These are phyloP conservation scores for Avicennia marina DNA, from an alignment of 257 asterid species.

Conservation along the genomic window DNA sequence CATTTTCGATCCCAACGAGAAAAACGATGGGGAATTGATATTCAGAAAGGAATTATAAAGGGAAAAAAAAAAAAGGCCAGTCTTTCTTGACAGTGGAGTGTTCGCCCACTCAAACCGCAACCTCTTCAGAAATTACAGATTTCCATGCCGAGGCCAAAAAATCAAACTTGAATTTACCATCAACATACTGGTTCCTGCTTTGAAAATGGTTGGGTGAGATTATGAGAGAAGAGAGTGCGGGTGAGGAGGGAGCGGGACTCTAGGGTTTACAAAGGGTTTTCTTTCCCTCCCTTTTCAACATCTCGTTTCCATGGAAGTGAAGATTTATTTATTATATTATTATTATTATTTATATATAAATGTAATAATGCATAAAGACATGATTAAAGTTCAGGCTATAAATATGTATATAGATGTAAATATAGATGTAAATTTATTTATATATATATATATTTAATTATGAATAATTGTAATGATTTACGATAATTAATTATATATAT, in stretches of 20 bases:
- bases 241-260: neutral
- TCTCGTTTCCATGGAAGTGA: conserved; percentile 9
- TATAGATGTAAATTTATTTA: no score
- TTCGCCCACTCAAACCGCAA: conserved; percentile 11
- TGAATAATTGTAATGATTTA: no score
- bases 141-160: no score
- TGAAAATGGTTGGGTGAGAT: neutral
- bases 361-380: no score
- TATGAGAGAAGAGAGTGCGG: neutral
- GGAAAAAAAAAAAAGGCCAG: no score
- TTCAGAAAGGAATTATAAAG: neutral
- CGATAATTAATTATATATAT: no score
- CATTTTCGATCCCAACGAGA: conserved; percentile 30
- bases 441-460: no score
- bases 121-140: conserved; percentile 10
- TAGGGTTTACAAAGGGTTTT: conserved; percentile 44
- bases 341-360: no score
- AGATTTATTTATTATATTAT: no score
- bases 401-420: no score
- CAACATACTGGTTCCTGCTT: neutral
- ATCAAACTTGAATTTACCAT: neutral
- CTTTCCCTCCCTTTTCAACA: conserved; percentile 34
- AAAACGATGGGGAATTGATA: neutral
- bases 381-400: no score
- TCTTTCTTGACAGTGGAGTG: conserved; percentile 11